These are phyloP conservation scores for Trichoderma sp. DNA, from an alignment of 2,329 filamentous ascomycete species.

Conservation along the genomic window DNA sequence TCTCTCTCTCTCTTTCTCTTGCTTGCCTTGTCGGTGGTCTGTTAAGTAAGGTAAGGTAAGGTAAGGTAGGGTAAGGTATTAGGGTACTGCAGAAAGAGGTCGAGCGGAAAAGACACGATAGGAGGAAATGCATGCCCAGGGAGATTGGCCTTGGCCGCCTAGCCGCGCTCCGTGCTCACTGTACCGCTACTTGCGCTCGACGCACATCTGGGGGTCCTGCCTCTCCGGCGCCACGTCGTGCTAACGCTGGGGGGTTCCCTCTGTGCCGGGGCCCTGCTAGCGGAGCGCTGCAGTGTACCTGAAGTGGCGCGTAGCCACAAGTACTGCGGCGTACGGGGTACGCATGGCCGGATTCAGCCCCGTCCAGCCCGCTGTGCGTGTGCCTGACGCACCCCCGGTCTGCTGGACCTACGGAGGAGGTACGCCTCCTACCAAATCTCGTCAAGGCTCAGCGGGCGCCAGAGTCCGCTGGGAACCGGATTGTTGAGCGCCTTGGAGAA, in stretches of 20 bases:
- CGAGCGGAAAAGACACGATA: constrained; percentile 24
- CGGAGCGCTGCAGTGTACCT: not conserved
- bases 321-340: constrained; percentile 9
- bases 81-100: not conserved
- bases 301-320: not conserved
- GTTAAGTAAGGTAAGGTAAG: not conserved
- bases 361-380: constrained; percentile 19
- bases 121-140: constrained; percentile 22
- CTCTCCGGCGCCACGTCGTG: not conserved
- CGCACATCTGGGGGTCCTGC: not conserved
- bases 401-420: not conserved
- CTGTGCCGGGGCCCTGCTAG: not conserved
- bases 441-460: constrained; percentile 7
- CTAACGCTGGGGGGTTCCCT: too few relatives aligned
- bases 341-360: constrained; percentile 11
- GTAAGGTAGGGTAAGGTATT: too few relatives aligned
- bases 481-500: too few relatives aligned
- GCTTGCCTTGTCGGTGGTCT: not conserved
- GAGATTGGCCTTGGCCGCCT: constrained; percentile 25
- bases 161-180: constrained; percentile 21
- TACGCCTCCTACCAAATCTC: constrained; percentile 10
- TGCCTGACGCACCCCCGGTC: constrained; percentile 4
- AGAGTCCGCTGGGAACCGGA: not conserved
- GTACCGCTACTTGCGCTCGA: constrained; percentile 3
- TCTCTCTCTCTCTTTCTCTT: not conserved